These are phyloP conservation scores for Vitis hybrid DNA, from an alignment of 177 flowering plant genomes.

Conservation along the genomic window DNA sequence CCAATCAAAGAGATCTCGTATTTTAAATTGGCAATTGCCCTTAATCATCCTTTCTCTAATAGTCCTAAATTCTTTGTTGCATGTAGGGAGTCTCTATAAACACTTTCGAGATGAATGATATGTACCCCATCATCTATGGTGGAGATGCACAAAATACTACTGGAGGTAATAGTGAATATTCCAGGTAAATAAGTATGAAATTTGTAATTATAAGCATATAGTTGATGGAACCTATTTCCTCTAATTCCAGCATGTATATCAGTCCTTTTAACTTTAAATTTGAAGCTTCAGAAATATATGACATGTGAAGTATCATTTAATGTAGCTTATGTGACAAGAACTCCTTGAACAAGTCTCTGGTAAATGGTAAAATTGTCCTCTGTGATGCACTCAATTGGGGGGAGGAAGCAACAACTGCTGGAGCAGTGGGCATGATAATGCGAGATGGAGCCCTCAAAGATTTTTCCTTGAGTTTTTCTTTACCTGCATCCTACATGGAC, in stretches of 20 bases:
- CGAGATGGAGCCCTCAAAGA: not conserved
- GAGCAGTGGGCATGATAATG: slow-evolving; percentile 11
- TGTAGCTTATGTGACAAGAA: not conserved
- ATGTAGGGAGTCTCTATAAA: slow-evolving; percentile 10
- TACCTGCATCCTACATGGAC: slow-evolving; percentile 5
- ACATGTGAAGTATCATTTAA: not conserved
- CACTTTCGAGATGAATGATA: not conserved
- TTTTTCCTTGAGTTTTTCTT: not conserved
- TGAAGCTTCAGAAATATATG: not conserved
- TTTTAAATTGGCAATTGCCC: too few species aligned
- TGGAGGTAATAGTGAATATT: not conserved
- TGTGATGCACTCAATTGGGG: not conserved
- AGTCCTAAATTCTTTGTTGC: not conserved
- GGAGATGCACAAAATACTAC: not conserved
- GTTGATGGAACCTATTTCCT: too few species aligned
- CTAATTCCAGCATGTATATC: not conserved
- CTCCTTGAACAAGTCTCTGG: not conserved
- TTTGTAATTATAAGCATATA: too few species aligned
- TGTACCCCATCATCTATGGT: not conserved
- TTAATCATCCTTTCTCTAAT: not conserved
- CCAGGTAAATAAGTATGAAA: slow-evolving; percentile 1
- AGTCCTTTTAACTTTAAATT: not conserved
- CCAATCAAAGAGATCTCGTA: too few species aligned
- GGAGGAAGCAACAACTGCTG: not conserved
- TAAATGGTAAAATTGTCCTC: slow-evolving; percentile 5